Percentiles rank a stretch among this genome's conserved stretches.
phyloP scores from a whole-genome alignment of 2,329 filamentous ascomycete species.

The Lecanicillium sp. region DNA sequence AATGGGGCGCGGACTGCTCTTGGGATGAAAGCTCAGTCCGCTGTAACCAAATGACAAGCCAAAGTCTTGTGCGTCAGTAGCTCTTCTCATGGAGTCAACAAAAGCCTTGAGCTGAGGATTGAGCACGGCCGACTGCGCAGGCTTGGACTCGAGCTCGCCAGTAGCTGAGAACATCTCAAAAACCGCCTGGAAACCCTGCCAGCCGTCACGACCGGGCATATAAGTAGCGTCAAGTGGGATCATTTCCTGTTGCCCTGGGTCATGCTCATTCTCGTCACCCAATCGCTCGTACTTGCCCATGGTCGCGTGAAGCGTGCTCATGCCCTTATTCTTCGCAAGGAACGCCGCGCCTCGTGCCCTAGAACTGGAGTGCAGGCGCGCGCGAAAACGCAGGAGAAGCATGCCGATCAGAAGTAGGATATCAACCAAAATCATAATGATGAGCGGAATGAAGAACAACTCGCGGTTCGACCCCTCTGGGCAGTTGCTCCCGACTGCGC shows the following conservation, averaged over 20 bases:
- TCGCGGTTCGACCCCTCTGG: slow-evolving; percentile 37
- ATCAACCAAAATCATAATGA: slow-evolving; percentile 38
- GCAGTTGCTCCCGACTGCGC: slow-evolving; percentile 39
- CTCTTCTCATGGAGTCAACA: slow-evolving; percentile 46
- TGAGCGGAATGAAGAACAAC: slow-evolving; percentile 37
- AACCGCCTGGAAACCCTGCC: slow-evolving; percentile 32
- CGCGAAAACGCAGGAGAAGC: slow-evolving; percentile 29
- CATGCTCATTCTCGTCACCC: slow-evolving; percentile 21
- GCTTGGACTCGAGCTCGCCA: slow-evolving; percentile 5
- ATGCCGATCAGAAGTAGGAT: slow-evolving; percentile 32
- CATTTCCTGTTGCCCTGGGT: slow-evolving; percentile 14
- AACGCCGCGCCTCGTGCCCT: slow-evolving; percentile 8
- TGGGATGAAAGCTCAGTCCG: slow-evolving; percentile 43
- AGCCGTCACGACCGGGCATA: slow-evolving; percentile 22
- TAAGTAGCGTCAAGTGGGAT: slow-evolving; percentile 28
- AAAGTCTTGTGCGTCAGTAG: slow-evolving; percentile 44
- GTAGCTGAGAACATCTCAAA: slow-evolving; percentile 26
- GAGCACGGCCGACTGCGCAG: slow-evolving; percentile 19
- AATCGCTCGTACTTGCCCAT: slow-evolving; percentile 31
- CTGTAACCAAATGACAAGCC: slow-evolving; percentile 49
- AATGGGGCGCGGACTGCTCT: slow-evolving; percentile 38
- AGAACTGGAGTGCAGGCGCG: slow-evolving; percentile 27
- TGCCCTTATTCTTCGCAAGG: slow-evolving; percentile 17
- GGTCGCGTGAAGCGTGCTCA: slow-evolving; percentile 24
- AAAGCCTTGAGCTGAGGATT: slow-evolving; percentile 40